phyloP scores from a whole-genome alignment of 768 basidiomycete genomes.

The Lactarius trivialis region DNA sequence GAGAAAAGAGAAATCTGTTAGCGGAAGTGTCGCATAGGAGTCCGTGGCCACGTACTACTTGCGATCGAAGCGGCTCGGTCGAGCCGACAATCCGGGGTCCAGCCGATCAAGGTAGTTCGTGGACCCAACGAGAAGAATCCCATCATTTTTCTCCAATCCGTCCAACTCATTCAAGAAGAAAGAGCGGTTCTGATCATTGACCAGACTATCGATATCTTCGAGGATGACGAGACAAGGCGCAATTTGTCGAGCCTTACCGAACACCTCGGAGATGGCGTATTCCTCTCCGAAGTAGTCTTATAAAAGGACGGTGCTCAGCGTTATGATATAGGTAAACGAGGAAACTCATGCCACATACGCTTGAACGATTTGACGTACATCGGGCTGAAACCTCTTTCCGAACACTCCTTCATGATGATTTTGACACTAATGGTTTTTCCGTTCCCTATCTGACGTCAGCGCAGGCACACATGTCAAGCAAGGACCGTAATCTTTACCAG shows the following conservation, averaged over 20 bases:
- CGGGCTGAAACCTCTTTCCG: slow-evolving; percentile 53
- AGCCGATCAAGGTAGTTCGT: slow-evolving; percentile 82
- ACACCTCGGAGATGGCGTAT: slow-evolving; percentile 57
- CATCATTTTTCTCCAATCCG: slow-evolving; percentile 73
- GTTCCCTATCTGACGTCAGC: slow-evolving; percentile 44
- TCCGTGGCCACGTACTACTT: slow-evolving; percentile 56
- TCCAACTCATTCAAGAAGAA: slow-evolving; percentile 88
- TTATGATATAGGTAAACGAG: background rate
- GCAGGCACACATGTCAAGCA: background rate
- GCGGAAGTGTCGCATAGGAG: background rate
- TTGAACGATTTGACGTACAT: slow-evolving; percentile 81
- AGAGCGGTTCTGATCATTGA: slow-evolving; percentile 70
- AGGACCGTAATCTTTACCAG: slow-evolving; percentile 37
- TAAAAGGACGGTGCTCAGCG: background rate
- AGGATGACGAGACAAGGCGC: slow-evolving; percentile 60
- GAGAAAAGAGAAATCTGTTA: background rate
- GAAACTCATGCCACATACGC: slow-evolving; percentile 37
- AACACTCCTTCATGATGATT: slow-evolving; percentile 70
- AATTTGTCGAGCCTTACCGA: slow-evolving; percentile 63
- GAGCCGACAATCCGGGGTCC: slow-evolving; percentile 66
- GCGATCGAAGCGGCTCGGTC: slow-evolving; percentile 81
- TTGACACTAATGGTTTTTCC: slow-evolving; percentile 83
- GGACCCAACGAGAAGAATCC: slow-evolving; percentile 67
- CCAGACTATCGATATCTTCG: slow-evolving; percentile 73
- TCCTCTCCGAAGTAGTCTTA: slow-evolving; percentile 55